phyloP scores from a whole-genome alignment of 23 red algal species.

The Gracilaria caudata region DNA sequence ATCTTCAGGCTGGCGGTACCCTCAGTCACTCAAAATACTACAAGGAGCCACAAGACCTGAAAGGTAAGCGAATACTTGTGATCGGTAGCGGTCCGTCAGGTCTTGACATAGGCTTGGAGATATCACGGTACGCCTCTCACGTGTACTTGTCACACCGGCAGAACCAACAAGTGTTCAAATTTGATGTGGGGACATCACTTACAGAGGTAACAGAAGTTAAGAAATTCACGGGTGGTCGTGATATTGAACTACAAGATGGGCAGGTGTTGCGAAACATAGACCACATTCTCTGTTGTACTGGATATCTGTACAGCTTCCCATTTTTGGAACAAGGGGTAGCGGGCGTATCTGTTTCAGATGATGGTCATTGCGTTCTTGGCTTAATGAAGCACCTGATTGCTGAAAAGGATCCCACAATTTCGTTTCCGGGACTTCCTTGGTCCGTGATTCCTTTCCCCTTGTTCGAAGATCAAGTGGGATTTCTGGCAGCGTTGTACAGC shows the following conservation, averaged over 20 bases:
- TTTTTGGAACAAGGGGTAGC: conserved; percentile 66
- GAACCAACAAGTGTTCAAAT: background rate
- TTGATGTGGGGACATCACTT: background rate
- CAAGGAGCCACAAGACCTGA: conserved; percentile 36
- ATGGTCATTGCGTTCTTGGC: conserved; percentile 53
- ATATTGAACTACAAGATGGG: conserved; percentile 59
- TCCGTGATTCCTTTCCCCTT: conserved; percentile 88
- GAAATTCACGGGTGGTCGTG: conserved; percentile 26
- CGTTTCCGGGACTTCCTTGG: conserved; percentile 84
- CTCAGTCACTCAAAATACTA: conserved; percentile 76
- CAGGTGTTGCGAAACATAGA: conserved; percentile 49
- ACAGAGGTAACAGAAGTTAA: conserved; percentile 39
- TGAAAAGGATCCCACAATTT: conserved; percentile 54
- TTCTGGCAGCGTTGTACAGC: conserved; percentile 56
- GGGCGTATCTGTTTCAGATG: conserved; percentile 29
- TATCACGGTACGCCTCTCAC: conserved; percentile 46
- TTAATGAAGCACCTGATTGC: conserved; percentile 75
- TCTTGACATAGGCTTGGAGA: conserved; percentile 85
- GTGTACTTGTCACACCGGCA: conserved; percentile 68
- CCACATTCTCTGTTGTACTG: conserved; percentile 86
- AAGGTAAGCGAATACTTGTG: conserved; percentile 57
- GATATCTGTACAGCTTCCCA: conserved; percentile 81
- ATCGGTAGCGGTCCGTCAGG: conserved; percentile 86
- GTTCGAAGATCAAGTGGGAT: conserved; percentile 82
- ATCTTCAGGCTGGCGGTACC: background rate